Evolutionary conservation across 1,284 basidiomycete genomes (phyloP).

Genomic region (Nidula niveotomentosa): DNA sequence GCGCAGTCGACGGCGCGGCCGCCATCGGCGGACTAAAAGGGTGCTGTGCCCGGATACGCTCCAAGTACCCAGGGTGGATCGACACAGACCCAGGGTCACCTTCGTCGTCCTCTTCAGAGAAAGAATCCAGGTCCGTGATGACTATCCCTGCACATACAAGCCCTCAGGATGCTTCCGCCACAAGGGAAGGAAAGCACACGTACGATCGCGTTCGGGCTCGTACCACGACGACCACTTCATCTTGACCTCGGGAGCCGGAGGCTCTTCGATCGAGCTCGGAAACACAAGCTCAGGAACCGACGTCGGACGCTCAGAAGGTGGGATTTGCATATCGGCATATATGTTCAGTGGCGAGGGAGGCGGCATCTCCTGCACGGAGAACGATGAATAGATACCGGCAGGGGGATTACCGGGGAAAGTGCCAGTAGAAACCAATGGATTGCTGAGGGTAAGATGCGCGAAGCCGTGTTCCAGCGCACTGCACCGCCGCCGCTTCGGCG

Average conservation of each 20-base stretch:
- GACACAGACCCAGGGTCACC: constrained; percentile 29
- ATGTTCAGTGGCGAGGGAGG: constrained; percentile 3
- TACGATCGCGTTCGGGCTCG: constrained; percentile 69
- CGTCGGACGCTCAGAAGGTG: too few relatives aligned
- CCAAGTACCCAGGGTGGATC: constrained; percentile 49
- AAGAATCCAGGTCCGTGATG: constrained; percentile 58
- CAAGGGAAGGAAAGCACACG: constrained; percentile 23
- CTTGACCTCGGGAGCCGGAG: constrained; percentile 44
- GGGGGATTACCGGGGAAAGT: constrained; percentile 1
- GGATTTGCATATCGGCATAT: too few relatives aligned
- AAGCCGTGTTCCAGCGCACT: constrained; percentile 57
- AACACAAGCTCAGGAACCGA: constrained; percentile 6
- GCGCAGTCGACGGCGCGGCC: too few relatives aligned
- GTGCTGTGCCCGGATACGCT: constrained; percentile 34
- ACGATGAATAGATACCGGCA: too few relatives aligned
- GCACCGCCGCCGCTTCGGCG: constrained; percentile 48
- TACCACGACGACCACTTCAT: constrained; percentile 68
- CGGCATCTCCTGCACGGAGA: constrained; percentile 3
- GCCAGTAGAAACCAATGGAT: constrained; percentile 1
- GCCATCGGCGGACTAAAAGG: too few relatives aligned
- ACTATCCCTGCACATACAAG: constrained; percentile 45
- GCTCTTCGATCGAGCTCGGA: constrained; percentile 47
- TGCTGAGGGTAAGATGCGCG: constrained; percentile 46
- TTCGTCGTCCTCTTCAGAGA: constrained; percentile 41
- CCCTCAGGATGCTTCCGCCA: neutral